Conservation (phyloP, 192 early-diverging fungal genomes). For the Kappamyces sp. region DNA sequence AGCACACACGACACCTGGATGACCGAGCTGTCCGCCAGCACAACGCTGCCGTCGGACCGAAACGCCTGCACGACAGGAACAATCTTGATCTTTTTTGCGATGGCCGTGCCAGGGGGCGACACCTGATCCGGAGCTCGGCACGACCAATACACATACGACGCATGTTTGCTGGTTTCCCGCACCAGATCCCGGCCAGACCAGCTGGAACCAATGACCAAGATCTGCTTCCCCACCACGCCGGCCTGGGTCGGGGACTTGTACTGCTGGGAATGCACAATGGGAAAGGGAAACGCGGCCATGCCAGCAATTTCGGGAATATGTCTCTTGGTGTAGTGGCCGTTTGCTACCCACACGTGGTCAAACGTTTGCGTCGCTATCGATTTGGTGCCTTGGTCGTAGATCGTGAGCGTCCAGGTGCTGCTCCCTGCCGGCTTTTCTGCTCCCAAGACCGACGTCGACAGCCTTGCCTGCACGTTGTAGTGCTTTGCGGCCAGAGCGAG, state of each 20-base stretch:
- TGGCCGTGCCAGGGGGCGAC: too few relatives aligned
- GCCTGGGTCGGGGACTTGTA: neutral
- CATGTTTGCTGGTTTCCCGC: neutral
- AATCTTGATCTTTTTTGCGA: too few relatives aligned
- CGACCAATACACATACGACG: too few relatives aligned
- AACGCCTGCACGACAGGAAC: too few relatives aligned
- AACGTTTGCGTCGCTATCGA: neutral
- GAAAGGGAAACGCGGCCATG: neutral
- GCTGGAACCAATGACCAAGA: constrained; percentile 7
- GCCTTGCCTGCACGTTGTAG: neutral
- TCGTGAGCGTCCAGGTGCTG: neutral
- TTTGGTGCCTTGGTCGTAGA: neutral
- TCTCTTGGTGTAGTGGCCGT: constrained; percentile 11
- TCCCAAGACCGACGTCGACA: too few relatives aligned
- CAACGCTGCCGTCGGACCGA: too few relatives aligned
- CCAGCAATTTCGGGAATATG: constrained; percentile 1
- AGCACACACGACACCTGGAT: constrained; percentile 27
- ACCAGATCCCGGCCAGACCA: constrained; percentile 11
- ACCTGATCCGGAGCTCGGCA: too few relatives aligned
- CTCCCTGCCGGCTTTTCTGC: too few relatives aligned
- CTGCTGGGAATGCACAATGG: constrained; percentile 8
- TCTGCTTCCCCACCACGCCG: neutral
- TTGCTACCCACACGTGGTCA: constrained; percentile 3
- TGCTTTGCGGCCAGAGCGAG: neutral
- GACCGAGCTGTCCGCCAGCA: too few relatives aligned